phyloP scores from a whole-genome alignment of 345 rosid species.

The Psidium friedrichsthalianum region DNA sequence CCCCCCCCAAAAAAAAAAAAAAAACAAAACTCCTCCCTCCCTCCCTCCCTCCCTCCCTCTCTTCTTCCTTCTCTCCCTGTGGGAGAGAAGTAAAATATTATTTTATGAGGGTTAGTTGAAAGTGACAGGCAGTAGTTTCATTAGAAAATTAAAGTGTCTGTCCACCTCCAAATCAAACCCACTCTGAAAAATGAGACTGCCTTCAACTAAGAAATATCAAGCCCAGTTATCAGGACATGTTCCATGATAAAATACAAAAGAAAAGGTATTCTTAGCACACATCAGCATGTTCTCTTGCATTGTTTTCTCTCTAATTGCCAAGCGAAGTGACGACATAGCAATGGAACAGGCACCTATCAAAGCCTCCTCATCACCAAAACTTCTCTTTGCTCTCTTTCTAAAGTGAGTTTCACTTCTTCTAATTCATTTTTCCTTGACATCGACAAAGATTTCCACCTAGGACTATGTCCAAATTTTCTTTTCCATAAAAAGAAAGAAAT shows the following conservation, averaged over 20 bases:
- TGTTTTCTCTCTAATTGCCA: neutral
- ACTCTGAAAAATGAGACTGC: neutral
- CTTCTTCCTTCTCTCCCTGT: neutral
- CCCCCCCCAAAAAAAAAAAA: neutral
- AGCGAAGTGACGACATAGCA: neutral
- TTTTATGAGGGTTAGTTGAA: neutral
- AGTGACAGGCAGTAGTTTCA: neutral
- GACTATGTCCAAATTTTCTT: neutral
- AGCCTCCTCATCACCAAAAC: neutral
- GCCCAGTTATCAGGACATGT: neutral
- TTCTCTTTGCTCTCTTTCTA: neutral
- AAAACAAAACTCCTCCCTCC: too few species aligned
- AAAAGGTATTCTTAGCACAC: neutral
- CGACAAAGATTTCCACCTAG: neutral
- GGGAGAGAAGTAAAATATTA: neutral
- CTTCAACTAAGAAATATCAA: neutral
- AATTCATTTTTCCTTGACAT: neutral
- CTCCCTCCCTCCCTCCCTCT: neutral
- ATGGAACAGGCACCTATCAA: neutral
- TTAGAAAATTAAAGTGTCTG: neutral
- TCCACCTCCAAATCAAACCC: neutral
- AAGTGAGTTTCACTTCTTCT: neutral
- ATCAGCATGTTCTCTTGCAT: neutral
- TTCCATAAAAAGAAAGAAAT: neutral
- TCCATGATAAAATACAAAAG: neutral